Evolutionary conservation across 805 yeast species (phyloP), one percentile per base, ranked within the genome.

Genomic region (Candida ascalaphidarum): DNA sequence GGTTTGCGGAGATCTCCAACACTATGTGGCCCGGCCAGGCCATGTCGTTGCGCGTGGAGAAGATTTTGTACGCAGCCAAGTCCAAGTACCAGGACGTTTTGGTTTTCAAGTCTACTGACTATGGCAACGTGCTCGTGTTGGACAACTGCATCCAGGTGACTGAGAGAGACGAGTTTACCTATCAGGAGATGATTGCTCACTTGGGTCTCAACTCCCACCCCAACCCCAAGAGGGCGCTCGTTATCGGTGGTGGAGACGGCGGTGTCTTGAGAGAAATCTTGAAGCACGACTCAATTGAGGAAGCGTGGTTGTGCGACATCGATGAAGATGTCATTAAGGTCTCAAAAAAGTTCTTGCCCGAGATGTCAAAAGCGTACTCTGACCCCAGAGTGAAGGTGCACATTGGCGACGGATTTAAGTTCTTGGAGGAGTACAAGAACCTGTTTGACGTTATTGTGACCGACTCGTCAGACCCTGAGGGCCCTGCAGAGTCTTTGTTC

Each of bases 1-100:
- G 98, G 98, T 89, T 89, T 65, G 77, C 89, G 48, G 98, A 89
- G 61, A 69, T 82, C 55, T 82, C 95, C 42, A 84, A 88, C 58
- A 83, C 94, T 52, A 81, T 85, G 84, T 89, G 96, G 94, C 97
- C 98, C 17, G 98, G 98, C 41, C 95, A 88, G 70, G 97, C 96
- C 43, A 79, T 92, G 92, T 74, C 86, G 29, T 68, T 89, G 44
- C 73, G 77, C 40, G 97, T 89, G 33, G 85, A 89, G 43, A 77
- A 86, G 58, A 73, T 89, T 29, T 69, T 89, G 41, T 86, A 82
- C 61, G 81, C 73, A 37, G 95, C 81, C 55, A 71, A 79, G 58
- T 83, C 96, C 35, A 72, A 78, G 58, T 89, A 81, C 60, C 98
- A 89, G 66, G 97, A 89, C 50, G 88, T 89, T 12, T 66, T 89